phyloP scores from a whole-genome alignment of 2,329 filamentous ascomycete species.

The Lasiodiplodia hormozganensis region DNA sequence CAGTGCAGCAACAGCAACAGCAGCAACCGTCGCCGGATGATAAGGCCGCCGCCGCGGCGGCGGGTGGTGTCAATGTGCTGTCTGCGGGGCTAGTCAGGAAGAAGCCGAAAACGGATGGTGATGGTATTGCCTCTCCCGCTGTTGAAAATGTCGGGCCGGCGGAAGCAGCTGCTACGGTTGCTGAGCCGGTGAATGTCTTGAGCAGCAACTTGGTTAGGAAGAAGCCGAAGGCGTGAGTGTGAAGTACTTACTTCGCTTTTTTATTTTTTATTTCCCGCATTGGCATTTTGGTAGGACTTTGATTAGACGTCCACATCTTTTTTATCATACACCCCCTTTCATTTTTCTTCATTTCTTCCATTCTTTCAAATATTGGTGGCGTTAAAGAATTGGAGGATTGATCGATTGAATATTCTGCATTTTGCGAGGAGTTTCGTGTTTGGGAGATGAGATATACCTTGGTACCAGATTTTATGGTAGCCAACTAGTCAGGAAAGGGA shows the following conservation, averaged over 20 bases:
- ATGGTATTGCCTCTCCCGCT: background rate
- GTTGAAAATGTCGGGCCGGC: background rate
- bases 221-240: conserved; percentile 37
- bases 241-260: background rate
- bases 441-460: background rate
- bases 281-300: background rate
- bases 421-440: background rate
- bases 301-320: background rate
- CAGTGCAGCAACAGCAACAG: background rate
- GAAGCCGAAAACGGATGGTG: conserved; percentile 25
- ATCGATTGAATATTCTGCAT: background rate
- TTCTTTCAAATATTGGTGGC: too few relatives aligned
- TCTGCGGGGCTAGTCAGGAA: conserved; percentile 15
- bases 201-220: conserved; percentile 40
- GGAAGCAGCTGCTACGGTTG: background rate
- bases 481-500: too few relatives aligned
- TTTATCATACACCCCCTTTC: background rate
- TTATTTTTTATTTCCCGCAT: too few relatives aligned
- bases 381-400: background rate
- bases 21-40: background rate
- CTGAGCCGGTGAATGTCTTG: conserved; percentile 4
- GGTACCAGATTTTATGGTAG: background rate
- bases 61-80: conserved; percentile 17
- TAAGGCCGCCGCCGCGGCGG: too few relatives aligned
- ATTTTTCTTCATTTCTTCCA: background rate